These are phyloP conservation scores for Serendipita sp. DNA, from an alignment of 768 basidiomycete genomes.

Conservation along the genomic window DNA sequence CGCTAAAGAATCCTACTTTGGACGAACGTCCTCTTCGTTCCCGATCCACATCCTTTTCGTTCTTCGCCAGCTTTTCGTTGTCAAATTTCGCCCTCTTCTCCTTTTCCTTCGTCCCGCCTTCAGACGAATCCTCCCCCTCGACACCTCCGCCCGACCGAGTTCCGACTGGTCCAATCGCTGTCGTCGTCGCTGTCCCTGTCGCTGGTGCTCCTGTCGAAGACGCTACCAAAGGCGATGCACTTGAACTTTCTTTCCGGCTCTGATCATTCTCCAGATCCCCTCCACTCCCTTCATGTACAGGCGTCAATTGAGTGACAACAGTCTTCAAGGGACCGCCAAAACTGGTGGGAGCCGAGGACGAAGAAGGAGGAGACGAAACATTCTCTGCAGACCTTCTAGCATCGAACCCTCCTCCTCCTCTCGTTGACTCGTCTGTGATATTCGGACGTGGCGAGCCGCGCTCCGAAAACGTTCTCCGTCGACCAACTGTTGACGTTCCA, in stretches of 20 bases:
- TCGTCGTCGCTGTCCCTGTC: neutral
- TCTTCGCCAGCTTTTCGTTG: neutral
- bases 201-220: neutral
- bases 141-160: neutral
- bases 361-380: neutral
- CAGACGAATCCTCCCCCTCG: neutral
- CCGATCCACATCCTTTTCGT: neutral
- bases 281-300: neutral
- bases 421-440: neutral
- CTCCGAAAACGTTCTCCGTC: slow-evolving; percentile 2
- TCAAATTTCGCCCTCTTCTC: slow-evolving; percentile 4
- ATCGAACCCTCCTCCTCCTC: neutral
- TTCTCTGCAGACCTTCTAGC: neutral
- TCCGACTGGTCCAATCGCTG: neutral
- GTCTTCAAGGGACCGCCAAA: neutral
- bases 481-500: neutral
- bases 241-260: no score
- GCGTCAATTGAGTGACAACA: neutral
- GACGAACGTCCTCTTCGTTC: neutral
- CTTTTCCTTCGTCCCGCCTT: neutral
- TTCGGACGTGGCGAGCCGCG: neutral
- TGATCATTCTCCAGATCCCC: neutral
- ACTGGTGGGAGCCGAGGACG: neutral
- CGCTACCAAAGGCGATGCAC: no score
- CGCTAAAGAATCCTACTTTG: neutral